Conservation (phyloP, 306 rosid species). For the Medicago lupulina region DNA sequence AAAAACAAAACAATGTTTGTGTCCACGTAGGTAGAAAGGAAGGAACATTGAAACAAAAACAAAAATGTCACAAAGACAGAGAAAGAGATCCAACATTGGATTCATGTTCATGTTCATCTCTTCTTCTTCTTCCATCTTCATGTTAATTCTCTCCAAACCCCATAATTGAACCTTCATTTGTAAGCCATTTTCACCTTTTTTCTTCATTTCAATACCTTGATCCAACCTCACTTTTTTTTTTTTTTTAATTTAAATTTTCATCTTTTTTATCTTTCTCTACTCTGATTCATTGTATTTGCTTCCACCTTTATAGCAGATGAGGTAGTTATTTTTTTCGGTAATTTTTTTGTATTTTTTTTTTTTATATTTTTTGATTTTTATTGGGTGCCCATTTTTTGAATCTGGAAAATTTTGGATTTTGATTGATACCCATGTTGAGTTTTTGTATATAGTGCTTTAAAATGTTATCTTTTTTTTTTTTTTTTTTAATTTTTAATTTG, state of each 20-base stretch:
- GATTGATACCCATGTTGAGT: conserved; percentile 18
- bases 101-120: neutral
- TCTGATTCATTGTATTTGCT: conserved; percentile 35
- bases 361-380: neutral
- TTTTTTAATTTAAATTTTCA: neutral
- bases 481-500: neutral
- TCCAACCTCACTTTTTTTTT: conserved; percentile 13
- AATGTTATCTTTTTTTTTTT: conserved; percentile 7
- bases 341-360: neutral
- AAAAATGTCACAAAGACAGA: conserved; percentile 31
- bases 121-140: too few relatives aligned
- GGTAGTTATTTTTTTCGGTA: conserved; percentile 33
- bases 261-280: conserved; percentile 9
- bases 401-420: conserved; percentile 39
- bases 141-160: conserved; percentile 57
- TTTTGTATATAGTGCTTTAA: conserved; percentile 21
- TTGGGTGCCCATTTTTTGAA: conserved; percentile 8
- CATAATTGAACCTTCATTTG: conserved; percentile 53
- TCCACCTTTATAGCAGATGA: conserved; percentile 23
- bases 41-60: conserved; percentile 19
- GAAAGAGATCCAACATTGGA: conserved; percentile 47
- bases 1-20: conserved; percentile 18
- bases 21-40: conserved; percentile 37
- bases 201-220: conserved; percentile 38
- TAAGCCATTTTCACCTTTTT: conserved; percentile 49